Evolutionary conservation across 345 rosid genomes (phyloP), one percentile per base, ranked within the genome.

Genomic region (Hypericum perforatum): DNA sequence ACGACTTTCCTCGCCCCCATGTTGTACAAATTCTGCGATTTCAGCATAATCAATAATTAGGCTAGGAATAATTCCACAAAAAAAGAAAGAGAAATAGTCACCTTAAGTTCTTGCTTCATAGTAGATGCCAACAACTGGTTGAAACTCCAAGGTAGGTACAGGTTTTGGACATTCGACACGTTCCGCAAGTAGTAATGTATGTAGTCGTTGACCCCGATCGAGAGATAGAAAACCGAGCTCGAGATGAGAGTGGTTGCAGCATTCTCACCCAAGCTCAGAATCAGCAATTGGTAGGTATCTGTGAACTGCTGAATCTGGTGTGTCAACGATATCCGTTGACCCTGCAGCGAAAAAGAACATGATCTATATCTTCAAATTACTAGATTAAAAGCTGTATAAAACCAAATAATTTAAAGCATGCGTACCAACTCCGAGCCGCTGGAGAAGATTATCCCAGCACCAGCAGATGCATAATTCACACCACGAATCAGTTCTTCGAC

Each of bases 381-480:
- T 36, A 37, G 40, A 9, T 46, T 12, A 9, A 46, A 16, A 13
- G 16, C 2, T 14, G 16, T 6, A 10, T 32, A 46, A 0, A 13
- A 46, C 7, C 14, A 46, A 0, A 29, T 5, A 46, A 12, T 46
- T 46, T 1, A 45, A 37, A 59, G 32, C 32, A 50, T 47, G 46
- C 47, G 14, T 76, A 85, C 97, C 82, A 86, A 45, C 56, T 84
- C 91, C 7, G 95, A 86, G 39, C 97, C 94, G 42, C 89, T 90
- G 6, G 85, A 71, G 68, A 80, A 84, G 57, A 90, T 86, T 58
- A 90, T 76, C 49, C 94, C 95, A 40, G 95, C 94, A 41, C 78
- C 91, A 11, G 97, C 94, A 41, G 91, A 86, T 42, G 97, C 95
- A 52, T 77, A 86, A 60, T 86, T 90, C 37, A 86, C 87, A 46